A percentile compares a stretch with the other conserved stretches of the same genome.
Evolutionary conservation across 257 asterid genomes (phyloP).

Genomic region (Solanum sejunctum): DNA sequence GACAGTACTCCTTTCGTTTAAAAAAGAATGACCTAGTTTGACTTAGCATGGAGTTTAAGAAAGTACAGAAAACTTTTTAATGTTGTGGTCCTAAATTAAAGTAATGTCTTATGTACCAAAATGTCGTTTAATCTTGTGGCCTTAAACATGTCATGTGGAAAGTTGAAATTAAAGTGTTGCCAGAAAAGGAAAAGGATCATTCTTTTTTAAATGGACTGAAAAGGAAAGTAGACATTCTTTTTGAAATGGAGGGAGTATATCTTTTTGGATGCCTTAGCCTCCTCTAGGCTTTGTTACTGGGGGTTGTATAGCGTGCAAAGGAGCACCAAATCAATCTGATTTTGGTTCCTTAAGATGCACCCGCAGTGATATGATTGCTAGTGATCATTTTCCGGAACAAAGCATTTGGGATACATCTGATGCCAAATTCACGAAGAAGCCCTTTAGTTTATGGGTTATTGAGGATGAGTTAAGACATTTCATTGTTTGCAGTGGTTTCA

Average conservation of each 20-base stretch:
- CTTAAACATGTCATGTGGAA: too few relatives aligned
- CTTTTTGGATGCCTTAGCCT: slow-evolving; percentile 95
- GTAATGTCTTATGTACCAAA: too few relatives aligned
- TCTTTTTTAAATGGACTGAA: too few relatives aligned
- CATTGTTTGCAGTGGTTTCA: slow-evolving; percentile 60
- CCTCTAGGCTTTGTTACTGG: slow-evolving; percentile 80
- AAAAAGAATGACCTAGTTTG: too few relatives aligned
- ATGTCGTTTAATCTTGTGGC: too few relatives aligned
- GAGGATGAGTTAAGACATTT: slow-evolving; percentile 71
- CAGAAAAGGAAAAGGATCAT: too few relatives aligned
- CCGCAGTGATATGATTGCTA: slow-evolving; percentile 63
- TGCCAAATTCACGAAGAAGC: slow-evolving; percentile 40
- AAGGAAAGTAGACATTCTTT: too few relatives aligned
- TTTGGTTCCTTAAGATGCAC: slow-evolving; percentile 68
- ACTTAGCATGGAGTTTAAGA: too few relatives aligned
- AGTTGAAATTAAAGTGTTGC: too few relatives aligned
- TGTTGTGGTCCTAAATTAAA: too few relatives aligned
- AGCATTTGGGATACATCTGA: slow-evolving; percentile 93
- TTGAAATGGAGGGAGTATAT: slow-evolving; percentile 7
- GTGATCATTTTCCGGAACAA: slow-evolving; percentile 66
- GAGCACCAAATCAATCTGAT: slow-evolving; percentile 68
- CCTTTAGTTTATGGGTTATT: slow-evolving; percentile 65
- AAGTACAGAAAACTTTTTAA: too few relatives aligned
- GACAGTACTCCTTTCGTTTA: slow-evolving; percentile 9
- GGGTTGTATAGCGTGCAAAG: slow-evolving; percentile 81